Evolutionary conservation across 805 yeast genomes (phyloP).

Genomic region (Kockiozyma suomiensis): DNA sequence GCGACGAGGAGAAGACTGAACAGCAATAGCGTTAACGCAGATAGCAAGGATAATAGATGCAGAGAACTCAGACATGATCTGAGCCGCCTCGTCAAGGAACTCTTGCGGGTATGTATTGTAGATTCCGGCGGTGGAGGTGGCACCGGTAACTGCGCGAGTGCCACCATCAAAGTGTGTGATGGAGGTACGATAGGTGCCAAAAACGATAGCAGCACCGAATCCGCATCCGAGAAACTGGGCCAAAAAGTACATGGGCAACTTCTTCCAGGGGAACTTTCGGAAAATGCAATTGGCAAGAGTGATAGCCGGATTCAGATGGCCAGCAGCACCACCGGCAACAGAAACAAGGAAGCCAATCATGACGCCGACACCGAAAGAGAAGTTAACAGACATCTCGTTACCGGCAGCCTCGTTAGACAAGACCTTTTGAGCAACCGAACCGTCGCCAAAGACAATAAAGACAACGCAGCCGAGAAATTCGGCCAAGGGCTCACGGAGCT

Average conservation of each 20-base stretch:
- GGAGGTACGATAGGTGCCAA: conserved; percentile 51
- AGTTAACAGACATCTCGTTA: conserved; percentile 48
- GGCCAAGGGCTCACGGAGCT: conserved; percentile 52
- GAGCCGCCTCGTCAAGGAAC: conserved; percentile 49
- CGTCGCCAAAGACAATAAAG: conserved; percentile 52
- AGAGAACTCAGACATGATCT: conserved; percentile 53
- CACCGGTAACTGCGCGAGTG: conserved; percentile 41
- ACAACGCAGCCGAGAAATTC: conserved; percentile 57
- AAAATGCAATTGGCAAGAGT: conserved; percentile 52
- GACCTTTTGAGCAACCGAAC: conserved; percentile 51
- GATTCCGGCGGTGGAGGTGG: conserved; percentile 47
- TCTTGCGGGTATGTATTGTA: conserved; percentile 52
- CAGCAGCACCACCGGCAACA: conserved; percentile 58
- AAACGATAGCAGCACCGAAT: conserved; percentile 51
- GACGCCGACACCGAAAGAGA: conserved; percentile 60
- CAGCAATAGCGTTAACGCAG: conserved; percentile 50
- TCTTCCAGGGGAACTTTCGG: conserved; percentile 56
- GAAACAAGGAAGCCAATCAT: conserved; percentile 54
- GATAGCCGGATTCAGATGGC: conserved; percentile 59
- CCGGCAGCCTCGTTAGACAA: conserved; percentile 48
- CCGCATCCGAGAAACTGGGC: conserved; percentile 56
- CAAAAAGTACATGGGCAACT: conserved; percentile 50
- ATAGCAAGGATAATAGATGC: conserved; percentile 51
- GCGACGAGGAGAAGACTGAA: conserved; percentile 18
- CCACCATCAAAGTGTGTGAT: conserved; percentile 46